phyloP scores from a whole-genome alignment of 2,329 filamentous ascomycete species.

The Alternaria atra region DNA sequence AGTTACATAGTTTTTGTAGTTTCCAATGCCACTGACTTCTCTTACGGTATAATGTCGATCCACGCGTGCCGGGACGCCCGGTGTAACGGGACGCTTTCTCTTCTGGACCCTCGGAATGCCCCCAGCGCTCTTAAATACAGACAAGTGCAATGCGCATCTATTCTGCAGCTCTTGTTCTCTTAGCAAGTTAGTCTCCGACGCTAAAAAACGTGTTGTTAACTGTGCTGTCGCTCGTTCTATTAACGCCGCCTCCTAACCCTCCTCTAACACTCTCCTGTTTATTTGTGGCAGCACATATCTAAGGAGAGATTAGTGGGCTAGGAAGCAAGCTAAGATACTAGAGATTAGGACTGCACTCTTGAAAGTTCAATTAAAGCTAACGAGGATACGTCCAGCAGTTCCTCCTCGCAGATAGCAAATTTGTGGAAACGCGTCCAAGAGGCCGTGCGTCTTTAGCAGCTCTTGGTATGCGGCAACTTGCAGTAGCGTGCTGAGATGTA shows the following conservation, averaged over 20 bases:
- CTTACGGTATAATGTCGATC: too few relatives aligned
- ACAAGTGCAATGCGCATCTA: too few relatives aligned
- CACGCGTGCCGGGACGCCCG: too few relatives aligned
- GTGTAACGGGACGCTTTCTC: too few relatives aligned
- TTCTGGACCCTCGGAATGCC: too few relatives aligned
- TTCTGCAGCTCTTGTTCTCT: too few relatives aligned
- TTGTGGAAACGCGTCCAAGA: not conserved
- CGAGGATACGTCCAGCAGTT: not conserved
- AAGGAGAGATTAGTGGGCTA: not conserved
- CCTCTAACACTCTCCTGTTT: constrained; percentile 15
- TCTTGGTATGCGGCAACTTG: not conserved
- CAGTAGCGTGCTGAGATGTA: constrained; percentile 3
- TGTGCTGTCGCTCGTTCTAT: not conserved
- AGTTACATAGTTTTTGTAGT: too few relatives aligned
- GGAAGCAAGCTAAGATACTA: not conserved
- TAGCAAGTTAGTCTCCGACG: not conserved
- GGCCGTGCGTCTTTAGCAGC: not conserved
- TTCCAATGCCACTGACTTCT: too few relatives aligned
- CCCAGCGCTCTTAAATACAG: too few relatives aligned
- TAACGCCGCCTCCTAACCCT: constrained; percentile 3
- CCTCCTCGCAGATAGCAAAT: not conserved
- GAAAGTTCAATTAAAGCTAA: not conserved
- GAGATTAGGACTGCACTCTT: not conserved
- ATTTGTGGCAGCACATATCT: constrained; percentile 10
- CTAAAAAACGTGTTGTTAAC: not conserved